Base-by-base conservation (phyloP, 2,329 filamentous ascomycete genomes). In the Botrytis deweyae region DNA sequence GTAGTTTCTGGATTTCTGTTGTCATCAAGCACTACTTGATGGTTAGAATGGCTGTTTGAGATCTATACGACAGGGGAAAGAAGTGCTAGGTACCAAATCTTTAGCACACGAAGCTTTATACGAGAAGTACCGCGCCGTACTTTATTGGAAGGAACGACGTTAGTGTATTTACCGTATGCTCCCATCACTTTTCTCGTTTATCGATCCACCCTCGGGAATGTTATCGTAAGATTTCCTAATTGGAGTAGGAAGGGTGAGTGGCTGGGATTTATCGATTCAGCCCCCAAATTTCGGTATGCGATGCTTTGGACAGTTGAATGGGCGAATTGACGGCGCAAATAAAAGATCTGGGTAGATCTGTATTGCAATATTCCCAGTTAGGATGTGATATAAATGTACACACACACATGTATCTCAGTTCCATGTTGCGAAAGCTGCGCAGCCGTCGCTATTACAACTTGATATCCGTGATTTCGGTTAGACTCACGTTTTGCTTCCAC, bases 111-210 rank as follows among this genome's bases (percentile, higher is more conserved):
- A 42, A 68, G 36, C 49, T 38, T 18, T 14, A 58, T 44, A 59
- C 66, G 66, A 69, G 66, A 59, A 69, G 49, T 69, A 25, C 66
- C 36, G 66, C 40, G 49, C 49, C 66, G 49, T 59, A 10, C 6
- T 33, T 40, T 25, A 22, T 6, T 22, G 40, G 62, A 65, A 65
- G 62, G 62, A 65, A 46, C 16, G 66, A 22, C 10, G 38, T 38
- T 22, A 25, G 33, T 42, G 40, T 22, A 16, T 44, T 25, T 65
- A 42, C 25, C 36, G 10, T 33, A 9, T 38, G 49, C n/a, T 68
- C 8, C 33, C 33, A 55, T 38, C 20, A 36, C 22, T 66, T 16
- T 49, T 22, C 12, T 18, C 44, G 46, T 14, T 52, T 36, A 36
- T 4, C 7, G 44, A 40, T 22, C 25, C 6, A 68, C 20, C 18